Evolutionary conservation across 2,329 filamentous ascomycete genomes (phyloP).

Genomic region (Penicillium expansum): DNA sequence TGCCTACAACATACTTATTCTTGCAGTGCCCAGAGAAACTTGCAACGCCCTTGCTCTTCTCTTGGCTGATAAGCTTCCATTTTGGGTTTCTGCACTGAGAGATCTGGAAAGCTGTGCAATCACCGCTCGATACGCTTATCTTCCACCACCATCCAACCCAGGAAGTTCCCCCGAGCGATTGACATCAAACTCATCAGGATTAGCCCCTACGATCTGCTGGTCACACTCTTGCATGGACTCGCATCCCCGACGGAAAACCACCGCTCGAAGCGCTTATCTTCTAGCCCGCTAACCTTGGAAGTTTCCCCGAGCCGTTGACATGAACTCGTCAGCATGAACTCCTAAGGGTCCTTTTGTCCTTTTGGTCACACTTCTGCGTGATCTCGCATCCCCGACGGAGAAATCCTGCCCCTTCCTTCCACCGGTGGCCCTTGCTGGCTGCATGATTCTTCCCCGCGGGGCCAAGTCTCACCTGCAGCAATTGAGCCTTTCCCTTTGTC

Average conservation of each 20-base stretch:
- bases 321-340: neutral
- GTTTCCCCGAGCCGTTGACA: neutral
- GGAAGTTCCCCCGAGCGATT: neutral
- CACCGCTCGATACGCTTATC: neutral
- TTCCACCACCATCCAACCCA: neutral
- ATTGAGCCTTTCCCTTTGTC: neutral
- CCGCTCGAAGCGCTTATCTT: neutral
- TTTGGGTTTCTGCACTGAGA: neutral
- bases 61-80: neutral
- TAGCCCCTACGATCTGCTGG: neutral
- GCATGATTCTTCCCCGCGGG: slow-evolving; percentile 8
- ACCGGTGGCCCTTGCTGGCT: neutral
- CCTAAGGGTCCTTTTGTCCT: neutral
- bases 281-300: neutral
- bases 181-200: neutral
- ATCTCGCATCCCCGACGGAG: slow-evolving; percentile 8
- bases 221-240: neutral
- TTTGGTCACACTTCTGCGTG: neutral
- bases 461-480: slow-evolving; percentile 7
- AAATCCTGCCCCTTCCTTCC: slow-evolving; percentile 12
- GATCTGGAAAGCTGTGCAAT: neutral
- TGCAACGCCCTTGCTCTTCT: neutral
- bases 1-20: neutral
- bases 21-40: neutral
- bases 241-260: slow-evolving; percentile 6